Evolutionary conservation across 148 eudicot species (phyloP), one percentile per base, ranked within the genome.

Genomic region (Silene latifolia): DNA sequence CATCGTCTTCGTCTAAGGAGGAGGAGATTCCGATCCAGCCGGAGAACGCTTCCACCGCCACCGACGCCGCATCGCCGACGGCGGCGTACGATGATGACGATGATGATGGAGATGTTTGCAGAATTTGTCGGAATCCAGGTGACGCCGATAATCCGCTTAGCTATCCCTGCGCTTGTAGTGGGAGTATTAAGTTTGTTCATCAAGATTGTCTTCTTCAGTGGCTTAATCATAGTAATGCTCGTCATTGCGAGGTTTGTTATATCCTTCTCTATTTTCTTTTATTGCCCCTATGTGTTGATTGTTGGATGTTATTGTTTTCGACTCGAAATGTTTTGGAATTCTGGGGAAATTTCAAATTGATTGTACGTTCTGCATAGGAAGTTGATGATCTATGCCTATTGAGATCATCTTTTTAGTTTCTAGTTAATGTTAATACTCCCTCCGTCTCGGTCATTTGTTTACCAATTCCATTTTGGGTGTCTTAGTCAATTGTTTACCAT

Each of bases 141-240:
- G 98, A 93, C 7, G 63, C 77, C 29, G 98, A 90, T 58, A 87
- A 90, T 80, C 98, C 98, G 48, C 79, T 93, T 29, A 84, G 90
- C 54, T 93, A 93, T 76, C 98, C 96, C 1, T 93, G 98, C 74
- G 98, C 98, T 5, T 93, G 98, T 81, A 90, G 96, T 75, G 98
- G 98, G 0, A 93, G 98, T 67, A 93, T 93, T 67, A 93, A 93
- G 84, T 93, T 86, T 77, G 98, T 93, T 76, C 98, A 93, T 71
- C 96, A 93, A 78, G 96, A 93, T 81, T 93, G 98, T 63, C 93
- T 93, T 46, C 93, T 93, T 63, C 98, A 93, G 84, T 93, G 98
- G 96, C 98, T 93, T n/a, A 91, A 87, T 86, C 98, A 91, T 69
- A 90, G 96, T 87, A 90, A 94, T 77, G 93, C 96, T 76, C 93